Percentiles rank a stretch among this genome's conserved stretches.
These are phyloP conservation scores for Trichoderma asperellum DNA, from an alignment of 2,329 filamentous ascomycete genomes.

Conservation along the genomic window DNA sequence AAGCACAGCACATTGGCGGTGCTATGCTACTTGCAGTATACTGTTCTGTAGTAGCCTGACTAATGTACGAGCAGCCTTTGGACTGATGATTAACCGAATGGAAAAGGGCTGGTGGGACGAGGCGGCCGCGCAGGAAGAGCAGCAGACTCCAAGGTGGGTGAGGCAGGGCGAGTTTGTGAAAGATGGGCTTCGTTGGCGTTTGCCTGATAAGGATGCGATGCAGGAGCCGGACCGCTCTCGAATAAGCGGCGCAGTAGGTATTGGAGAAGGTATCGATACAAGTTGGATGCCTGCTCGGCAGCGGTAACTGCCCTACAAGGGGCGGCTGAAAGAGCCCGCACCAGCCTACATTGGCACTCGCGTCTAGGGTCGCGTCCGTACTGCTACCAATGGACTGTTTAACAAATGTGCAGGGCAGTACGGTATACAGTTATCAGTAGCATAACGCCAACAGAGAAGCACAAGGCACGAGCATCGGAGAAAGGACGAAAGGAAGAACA, in stretches of 20 bases:
- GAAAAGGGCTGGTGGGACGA: neutral
- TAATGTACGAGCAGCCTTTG: neutral
- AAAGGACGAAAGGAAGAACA: neutral
- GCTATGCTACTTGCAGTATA: too few relatives aligned
- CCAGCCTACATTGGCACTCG: neutral
- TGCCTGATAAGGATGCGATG: constrained; percentile 23
- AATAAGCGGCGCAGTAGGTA: neutral
- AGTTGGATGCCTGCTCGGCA: neutral
- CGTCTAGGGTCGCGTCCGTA: neutral
- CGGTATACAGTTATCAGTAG: neutral
- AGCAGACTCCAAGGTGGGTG: neutral
- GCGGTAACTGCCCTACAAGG: neutral
- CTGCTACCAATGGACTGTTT: neutral
- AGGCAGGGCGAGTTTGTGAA: neutral
- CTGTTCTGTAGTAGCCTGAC: neutral
- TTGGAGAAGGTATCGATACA: neutral
- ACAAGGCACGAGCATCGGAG: neutral
- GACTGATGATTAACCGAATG: neutral
- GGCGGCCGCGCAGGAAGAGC: constrained; percentile 4
- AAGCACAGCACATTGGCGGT: neutral
- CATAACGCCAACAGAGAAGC: neutral
- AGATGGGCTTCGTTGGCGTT: constrained; percentile 13
- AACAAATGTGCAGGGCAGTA: neutral
- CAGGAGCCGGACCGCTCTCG: constrained; percentile 14
- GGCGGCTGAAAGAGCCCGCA: neutral